These are phyloP conservation scores for Pseudotsuga menziesii DNA, from an alignment of 75 land plant genomes.

Conservation along the genomic window DNA sequence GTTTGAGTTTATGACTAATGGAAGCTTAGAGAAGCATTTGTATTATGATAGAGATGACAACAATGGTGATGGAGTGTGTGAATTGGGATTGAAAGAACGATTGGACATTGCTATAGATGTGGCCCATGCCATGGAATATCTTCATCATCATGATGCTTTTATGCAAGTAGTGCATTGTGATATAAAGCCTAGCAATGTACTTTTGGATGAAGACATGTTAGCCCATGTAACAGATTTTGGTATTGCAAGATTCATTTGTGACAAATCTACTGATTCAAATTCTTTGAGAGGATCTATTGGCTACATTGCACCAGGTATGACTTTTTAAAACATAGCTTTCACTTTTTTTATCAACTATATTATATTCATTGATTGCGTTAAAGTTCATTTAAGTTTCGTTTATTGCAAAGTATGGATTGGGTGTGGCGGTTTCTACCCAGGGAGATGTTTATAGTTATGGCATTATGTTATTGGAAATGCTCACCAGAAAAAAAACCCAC, in stretches of 20 bases:
- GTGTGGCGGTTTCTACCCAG: conserved; percentile 13
- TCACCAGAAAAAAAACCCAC: conserved; percentile 10
- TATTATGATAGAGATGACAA: background rate
- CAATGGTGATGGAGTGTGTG: background rate
- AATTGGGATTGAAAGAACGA: background rate
- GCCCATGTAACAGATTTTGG: conserved; percentile 5
- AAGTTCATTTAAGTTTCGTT: background rate
- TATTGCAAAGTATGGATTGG: conserved; percentile 20
- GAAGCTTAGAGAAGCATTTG: background rate
- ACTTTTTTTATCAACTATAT: background rate
- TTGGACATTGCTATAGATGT: conserved; percentile 30
- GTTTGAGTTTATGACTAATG: background rate
- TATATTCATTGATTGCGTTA: background rate
- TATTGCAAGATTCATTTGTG: background rate
- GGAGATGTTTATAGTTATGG: conserved; percentile 36
- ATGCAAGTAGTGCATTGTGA: conserved; percentile 5
- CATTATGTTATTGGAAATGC: conserved; percentile 25
- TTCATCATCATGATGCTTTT: conserved; percentile 24
- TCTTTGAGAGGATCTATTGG: background rate
- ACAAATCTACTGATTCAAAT: background rate
- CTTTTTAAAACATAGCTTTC: background rate
- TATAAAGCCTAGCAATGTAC: conserved; percentile 7
- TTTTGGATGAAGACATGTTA: conserved; percentile 7
- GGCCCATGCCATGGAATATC: conserved; percentile 30
- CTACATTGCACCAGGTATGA: background rate